Percentiles rank a stretch among this genome's conserved stretches.
Conservation (phyloP, 768 basidiomycete species). For the Auriscalpium microsporum region DNA sequence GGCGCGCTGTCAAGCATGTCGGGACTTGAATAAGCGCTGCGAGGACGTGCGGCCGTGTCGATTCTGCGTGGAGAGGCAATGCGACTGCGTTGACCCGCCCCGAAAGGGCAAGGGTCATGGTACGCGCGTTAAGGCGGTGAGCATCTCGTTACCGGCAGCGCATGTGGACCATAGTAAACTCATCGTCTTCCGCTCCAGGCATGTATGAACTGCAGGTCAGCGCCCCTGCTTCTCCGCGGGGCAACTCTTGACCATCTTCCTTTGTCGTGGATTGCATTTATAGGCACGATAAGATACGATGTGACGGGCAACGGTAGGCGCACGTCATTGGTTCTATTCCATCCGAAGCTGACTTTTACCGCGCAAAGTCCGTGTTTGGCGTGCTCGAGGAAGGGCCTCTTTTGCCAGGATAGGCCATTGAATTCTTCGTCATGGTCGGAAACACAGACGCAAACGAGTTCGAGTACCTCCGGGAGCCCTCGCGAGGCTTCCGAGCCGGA, state of each 20-base stretch:
- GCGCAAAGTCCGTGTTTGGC: conserved; percentile 6
- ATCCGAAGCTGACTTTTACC: neutral
- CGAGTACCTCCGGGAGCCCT: neutral
- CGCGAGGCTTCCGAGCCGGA: neutral
- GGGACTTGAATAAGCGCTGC: conserved; percentile 47
- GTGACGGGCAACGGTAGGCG: conserved; percentile 13
- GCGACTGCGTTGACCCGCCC: conserved; percentile 40
- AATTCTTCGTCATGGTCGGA: neutral
- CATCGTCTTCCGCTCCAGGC: conserved; percentile 10
- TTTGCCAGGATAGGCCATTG: conserved; percentile 3
- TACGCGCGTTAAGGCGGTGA: conserved; percentile 51
- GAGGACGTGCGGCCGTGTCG: conserved; percentile 52
- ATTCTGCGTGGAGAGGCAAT: conserved; percentile 39
- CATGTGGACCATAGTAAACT: neutral
- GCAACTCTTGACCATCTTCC: neutral
- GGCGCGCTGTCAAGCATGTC: conserved; percentile 50
- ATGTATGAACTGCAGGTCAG: conserved; percentile 18
- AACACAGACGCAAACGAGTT: neutral
- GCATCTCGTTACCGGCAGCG: conserved; percentile 16
- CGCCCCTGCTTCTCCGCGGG: neutral
- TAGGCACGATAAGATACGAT: conserved; percentile 16
- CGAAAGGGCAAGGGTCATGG: conserved; percentile 49
- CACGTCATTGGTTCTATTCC: neutral
- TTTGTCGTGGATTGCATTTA: neutral
- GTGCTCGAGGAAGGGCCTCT: conserved; percentile 7